Evolutionary conservation across 1,284 basidiomycete genomes (phyloP), one percentile per base, ranked within the genome.

Genomic region (Lignosus rhinocerotis): DNA sequence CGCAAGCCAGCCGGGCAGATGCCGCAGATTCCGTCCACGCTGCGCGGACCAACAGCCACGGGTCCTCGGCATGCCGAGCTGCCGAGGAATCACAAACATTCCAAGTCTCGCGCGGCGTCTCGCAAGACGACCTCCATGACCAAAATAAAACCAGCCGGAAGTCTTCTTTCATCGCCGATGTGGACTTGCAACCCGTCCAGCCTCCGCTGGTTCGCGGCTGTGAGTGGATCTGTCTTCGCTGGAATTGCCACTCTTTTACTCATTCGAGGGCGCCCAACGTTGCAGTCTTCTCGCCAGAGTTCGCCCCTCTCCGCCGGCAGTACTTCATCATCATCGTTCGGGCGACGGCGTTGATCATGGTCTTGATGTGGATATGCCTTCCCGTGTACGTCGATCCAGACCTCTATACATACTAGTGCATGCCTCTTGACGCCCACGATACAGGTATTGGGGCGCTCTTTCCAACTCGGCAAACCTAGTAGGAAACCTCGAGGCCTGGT

Each of bases 371-470:
- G 69, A 53, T 59, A 25, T 62, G 61, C 39, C 66, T 69, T 12
- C 69, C 69, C 5, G 64, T 66, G 69, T 70, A 52, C 63, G 68
- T 63, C 42, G 43, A 33, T 42, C 32, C 31, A 46, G 10, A 21
- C 30, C 33, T 36, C 21, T 12, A 17, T 38, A 10, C 41, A 32
- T 48, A 17, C 33, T 14, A 11, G 21, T 6, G 16, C 5, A 3
- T 16, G 14, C 10, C 12, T 10, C 17, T 38, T 49, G 33, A 60
- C 30, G 42, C 42, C 44, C 44, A 30, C 19, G 38, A 25, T 21
- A 19, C 60, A 73, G 73, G 0, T 80, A 79, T 65, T 81, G 78
- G 78, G 79, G 78, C 17, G 77, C 76, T 10, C 69, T 78, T 61
- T 66, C 72, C 59, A 63, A 63, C 46, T 66, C 68, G 16, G 58